Base-by-base conservation (phyloP, 1,139 yeast genomes). In the Yamadazyma songkhlaensis region DNA sequence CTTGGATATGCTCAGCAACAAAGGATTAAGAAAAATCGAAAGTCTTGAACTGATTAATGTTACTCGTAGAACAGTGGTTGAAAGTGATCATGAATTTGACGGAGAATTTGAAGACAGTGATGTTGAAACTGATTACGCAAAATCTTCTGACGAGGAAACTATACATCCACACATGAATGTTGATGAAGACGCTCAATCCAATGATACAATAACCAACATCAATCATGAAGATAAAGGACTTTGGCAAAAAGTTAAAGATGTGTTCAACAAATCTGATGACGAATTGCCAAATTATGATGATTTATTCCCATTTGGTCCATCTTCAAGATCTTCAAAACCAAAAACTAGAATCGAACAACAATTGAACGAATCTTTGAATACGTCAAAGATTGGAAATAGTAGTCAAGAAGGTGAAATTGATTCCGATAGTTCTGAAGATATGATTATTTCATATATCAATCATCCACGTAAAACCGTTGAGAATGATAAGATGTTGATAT, bases 401-500 rank as follows among this genome's bases (percentile, higher is more conserved):
- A 11, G 15, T 8, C 27, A 33, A 20, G 27, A 32, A 21, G 24
- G 48, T 43, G 4, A 51, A 48, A 6, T 31, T 8, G 55, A 51
- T 20, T 25, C 77, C 13, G 82, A 78, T 44, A 75, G 73, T 25
- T 59, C 77, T 3, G 77, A 73, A 42, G 78, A 74, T 42, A 64
- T 77, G 59, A 74, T 78, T 27, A 67, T 75, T 35, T 64, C 77
- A 21, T 77, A 76, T 50, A 74, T 79, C 49, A 74, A 76, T 52
- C 79, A 77, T 53, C 73, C 74, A 6, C 64, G 82, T 35, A 83
- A 82, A 55, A 76, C 82, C 25, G 79, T 85, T 46, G 80, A 79
- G 50, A 84, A 88, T 52, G 97, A 89, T 59, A 84, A 81, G 52
- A 84, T 88, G 88, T 68, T 89, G 50, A 65, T 88, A 41, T 85